Base-by-base conservation (phyloP, 352 stramenopile genomes). In the Pythium biforme region DNA sequence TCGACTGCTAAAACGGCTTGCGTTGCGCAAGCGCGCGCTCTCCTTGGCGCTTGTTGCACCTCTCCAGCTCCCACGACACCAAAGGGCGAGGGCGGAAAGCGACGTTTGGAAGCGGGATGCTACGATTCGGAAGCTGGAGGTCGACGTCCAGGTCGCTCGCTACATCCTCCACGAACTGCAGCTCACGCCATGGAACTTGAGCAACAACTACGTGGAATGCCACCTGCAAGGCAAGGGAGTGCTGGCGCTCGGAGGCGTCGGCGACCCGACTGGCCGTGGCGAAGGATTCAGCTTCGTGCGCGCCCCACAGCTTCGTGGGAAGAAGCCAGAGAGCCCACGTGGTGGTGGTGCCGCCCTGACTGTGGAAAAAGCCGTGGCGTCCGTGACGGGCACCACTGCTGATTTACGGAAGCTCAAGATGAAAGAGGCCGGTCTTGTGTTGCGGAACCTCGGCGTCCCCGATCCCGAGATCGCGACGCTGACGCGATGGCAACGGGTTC, bases 321-420 rank as follows among this genome's bases (percentile, higher is more conserved):
- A 92, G 62, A 92, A 90, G 64, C 90, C 91, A 72, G 82, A 93
- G 29, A 82, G 79, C 0, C 15, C 12, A 34, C 31, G 5, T 34
- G 5, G n/a, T 10, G 31, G 14, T 11, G 31, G n/a, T 3, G n/a
- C 2, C 37, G 37, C 37, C 15, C 1, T 7, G n/a, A 8, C 14
- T 25, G 82, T 94, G 11, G 77, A 90, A 63, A 92, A 92, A 54
- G 82, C 83, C 1, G 78, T 92, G 0, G 86, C 86, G 12, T 81
- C 83, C 0, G 79, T 95, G 10, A 94, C 86, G 7, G 86, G 86
- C 49, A 94, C 86, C 7, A 92, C 86, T 25, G 86, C 86, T 10
- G 86, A 94, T 83, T 68, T 94, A 56, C 81, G 85, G 48, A 92
- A 92, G 56, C 72, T 94, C 17, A 94, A 89, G 65, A 94, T 94